Evolutionary conservation across 176 grass and related monocot genomes (phyloP), one percentile per base, ranked within the genome.

Genomic region (Tillandsia fasciculata): DNA sequence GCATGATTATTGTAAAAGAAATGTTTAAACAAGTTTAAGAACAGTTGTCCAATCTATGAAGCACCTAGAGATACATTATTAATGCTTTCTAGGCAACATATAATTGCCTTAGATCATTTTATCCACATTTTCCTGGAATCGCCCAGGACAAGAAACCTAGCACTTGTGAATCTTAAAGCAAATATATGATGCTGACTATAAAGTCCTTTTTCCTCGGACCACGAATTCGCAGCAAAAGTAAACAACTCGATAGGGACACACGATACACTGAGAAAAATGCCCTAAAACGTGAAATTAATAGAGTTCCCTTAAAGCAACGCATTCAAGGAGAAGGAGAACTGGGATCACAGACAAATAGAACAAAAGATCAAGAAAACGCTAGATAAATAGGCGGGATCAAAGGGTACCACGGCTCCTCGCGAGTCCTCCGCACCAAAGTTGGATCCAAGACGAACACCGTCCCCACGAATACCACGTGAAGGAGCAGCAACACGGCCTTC

Each of bases 381-480:
- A 13, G 23, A 47, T 7, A 42, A 42, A 64, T 61, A 1, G 56
- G 22, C 56, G 2, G 56, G 56, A 64, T 64, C 70, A 49, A 10
- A 48, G 11, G 28, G 69, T 91, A 96, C 92, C 88, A 92, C 3
- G 86, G 84, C 79, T 85, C 56, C 74, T 84, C 68, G 57, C 76
- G 83, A 49, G 79, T 81, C 76, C 68, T 83, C 78, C 81, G 78
- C 26, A 79, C 78, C 63, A 90, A 81, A 69, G 72, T 68, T 53
- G 79, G 66, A 78, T 97, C 84, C 48, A 92, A 79, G 58, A 85
- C 27, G 76, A 97, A 97, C 70, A 92, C 33, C 67, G 53, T 78
- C 8, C 93, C 84, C 23, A 97, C 86, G 76, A 90, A 89, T 8
- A 90, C 11, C 51, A 77, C 82, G 83, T 97, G 93, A 85, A 92